These are phyloP conservation scores for Artemisia tridentata DNA, from an alignment of 129 eudicot genomes.

Conservation along the genomic window DNA sequence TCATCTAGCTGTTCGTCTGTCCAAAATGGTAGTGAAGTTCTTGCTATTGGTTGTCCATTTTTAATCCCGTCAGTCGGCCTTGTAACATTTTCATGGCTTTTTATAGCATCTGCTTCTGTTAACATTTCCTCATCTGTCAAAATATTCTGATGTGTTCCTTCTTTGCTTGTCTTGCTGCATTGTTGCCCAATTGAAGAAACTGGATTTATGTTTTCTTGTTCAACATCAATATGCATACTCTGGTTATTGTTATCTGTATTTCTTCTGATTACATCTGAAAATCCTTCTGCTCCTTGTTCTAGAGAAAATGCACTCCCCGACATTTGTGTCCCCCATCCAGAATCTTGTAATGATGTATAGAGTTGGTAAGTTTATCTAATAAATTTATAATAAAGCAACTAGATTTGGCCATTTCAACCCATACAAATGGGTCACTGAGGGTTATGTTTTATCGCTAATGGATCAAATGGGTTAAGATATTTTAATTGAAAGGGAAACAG, in stretches of 20 bases:
- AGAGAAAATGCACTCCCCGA: constrained; percentile 17
- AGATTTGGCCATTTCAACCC: not conserved
- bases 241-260: not conserved
- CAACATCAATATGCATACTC: constrained; percentile 11
- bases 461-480: not conserved
- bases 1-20: constrained; percentile 63
- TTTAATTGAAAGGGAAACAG: not conserved
- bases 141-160: constrained; percentile 16
- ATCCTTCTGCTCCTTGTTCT: constrained; percentile 28
- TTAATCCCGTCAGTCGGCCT: constrained; percentile 25
- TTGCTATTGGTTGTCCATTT: constrained; percentile 28
- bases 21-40: constrained; percentile 46
- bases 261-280: constrained; percentile 13
- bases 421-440: no score
- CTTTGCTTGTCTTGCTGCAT: constrained; percentile 19
- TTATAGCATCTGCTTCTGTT: constrained; percentile 22
- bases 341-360: constrained; percentile 27
- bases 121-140: constrained; percentile 13
- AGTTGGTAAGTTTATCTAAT: not conserved
- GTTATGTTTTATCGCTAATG: no score
- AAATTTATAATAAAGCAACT: not conserved
- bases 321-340: constrained; percentile 17
- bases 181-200: constrained; percentile 12
- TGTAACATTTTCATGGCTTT: constrained; percentile 19
- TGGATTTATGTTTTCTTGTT: constrained; percentile 20